phyloP scores from a whole-genome alignment of 2,329 filamentous ascomycete species.

The Aspergillus persii region DNA sequence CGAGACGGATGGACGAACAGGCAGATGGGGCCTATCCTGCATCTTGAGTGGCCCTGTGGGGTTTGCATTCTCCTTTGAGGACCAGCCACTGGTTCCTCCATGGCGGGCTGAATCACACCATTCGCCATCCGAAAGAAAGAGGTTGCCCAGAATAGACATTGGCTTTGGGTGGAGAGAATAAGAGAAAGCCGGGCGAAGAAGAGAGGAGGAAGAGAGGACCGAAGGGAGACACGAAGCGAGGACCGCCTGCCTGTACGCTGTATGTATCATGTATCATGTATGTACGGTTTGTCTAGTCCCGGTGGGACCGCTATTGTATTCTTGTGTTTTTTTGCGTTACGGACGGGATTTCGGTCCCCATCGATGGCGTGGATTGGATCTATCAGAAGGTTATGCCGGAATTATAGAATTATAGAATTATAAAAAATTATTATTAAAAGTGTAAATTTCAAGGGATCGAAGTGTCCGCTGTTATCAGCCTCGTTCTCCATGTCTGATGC shows the following conservation, averaged over 20 bases:
- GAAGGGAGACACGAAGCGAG: constrained; percentile 14
- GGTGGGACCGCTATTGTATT: not conserved
- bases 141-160: constrained; percentile 5
- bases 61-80: constrained; percentile 10
- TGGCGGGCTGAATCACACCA: constrained; percentile 14
- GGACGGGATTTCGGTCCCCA: not conserved
- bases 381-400: constrained; percentile 6
- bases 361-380: constrained; percentile 7
- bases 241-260: constrained; percentile 9
- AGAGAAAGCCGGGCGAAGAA: constrained; percentile 7
- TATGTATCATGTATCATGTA: not conserved
- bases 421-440: not conserved
- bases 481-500: not conserved
- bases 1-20: constrained; percentile 6
- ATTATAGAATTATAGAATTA: not conserved
- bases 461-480: not conserved
- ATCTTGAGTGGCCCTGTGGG: constrained; percentile 11
- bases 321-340: not conserved
- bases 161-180: not conserved
- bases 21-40: constrained; percentile 10
- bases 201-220: constrained; percentile 1
- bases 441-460: too few species aligned
- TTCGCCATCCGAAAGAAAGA: constrained; percentile 12
- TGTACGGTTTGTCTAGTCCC: not conserved
- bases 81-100: constrained; percentile 15